These are phyloP conservation scores for Fusarium poae DNA, from an alignment of 2,329 filamentous ascomycete genomes.

Conservation along the genomic window DNA sequence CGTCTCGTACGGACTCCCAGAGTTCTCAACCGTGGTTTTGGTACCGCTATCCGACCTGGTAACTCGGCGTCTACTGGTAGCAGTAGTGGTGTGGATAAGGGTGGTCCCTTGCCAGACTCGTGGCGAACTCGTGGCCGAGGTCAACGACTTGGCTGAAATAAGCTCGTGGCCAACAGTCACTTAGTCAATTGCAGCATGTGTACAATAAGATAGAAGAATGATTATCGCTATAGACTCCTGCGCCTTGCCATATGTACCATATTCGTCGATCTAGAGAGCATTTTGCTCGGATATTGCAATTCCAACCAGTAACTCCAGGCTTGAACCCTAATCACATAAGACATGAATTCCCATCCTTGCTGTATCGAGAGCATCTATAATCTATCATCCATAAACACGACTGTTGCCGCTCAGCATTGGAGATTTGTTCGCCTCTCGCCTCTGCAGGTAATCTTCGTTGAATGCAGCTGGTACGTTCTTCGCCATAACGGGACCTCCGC, in stretches of 20 bases:
- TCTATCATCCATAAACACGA: slow-evolving; percentile 34
- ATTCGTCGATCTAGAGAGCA: background rate
- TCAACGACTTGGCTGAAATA: slow-evolving; percentile 68
- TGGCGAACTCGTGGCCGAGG: slow-evolving; percentile 75
- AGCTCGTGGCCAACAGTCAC: accelerated
- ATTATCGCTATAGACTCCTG: slow-evolving; percentile 10
- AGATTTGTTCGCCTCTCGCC: slow-evolving; percentile 16
- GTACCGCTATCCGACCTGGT: slow-evolving; percentile 68
- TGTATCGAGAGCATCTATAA: too few relatives aligned
- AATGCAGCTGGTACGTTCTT: slow-evolving; percentile 6
- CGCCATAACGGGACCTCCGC: slow-evolving; percentile 18
- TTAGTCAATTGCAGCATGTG: background rate
- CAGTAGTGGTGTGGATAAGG: slow-evolving; percentile 58
- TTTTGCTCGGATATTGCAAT: background rate
- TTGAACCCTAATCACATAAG: background rate
- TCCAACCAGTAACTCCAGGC: slow-evolving; percentile 36
- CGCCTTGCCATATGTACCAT: background rate
- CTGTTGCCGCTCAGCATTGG: slow-evolving; percentile 35
- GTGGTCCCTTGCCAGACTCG: slow-evolving; percentile 68
- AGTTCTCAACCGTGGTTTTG: slow-evolving; percentile 52
- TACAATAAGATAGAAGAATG: slow-evolving; percentile 17
- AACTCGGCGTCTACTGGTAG: slow-evolving; percentile 53
- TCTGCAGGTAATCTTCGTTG: slow-evolving; percentile 2
- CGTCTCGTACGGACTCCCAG: slow-evolving; percentile 69
- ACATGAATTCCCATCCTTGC: too few relatives aligned